Evolutionary conservation across 2,329 filamentous ascomycete species (phyloP).

Genomic region (Clarireedia hainanense): DNA sequence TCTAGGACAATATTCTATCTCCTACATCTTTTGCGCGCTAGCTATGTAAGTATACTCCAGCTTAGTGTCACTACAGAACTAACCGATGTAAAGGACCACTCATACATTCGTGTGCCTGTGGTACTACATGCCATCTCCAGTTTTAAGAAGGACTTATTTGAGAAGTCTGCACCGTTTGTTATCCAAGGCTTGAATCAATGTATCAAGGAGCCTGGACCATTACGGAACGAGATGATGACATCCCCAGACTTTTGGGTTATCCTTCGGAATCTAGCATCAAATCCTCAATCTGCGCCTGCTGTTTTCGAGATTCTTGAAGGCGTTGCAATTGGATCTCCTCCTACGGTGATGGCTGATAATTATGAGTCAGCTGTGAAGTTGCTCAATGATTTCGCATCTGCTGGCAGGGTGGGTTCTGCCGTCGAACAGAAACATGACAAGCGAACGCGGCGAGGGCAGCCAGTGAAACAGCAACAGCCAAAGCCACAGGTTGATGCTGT

Average conservation of each 20-base stretch:
- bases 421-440: conserved; percentile 62
- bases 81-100: conserved; percentile 56
- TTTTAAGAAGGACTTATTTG: conserved; percentile 69
- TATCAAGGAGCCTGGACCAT: conserved; percentile 65
- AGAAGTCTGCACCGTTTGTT: conserved; percentile 67
- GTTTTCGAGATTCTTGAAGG: conserved; percentile 85
- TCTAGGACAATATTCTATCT: conserved; percentile 83
- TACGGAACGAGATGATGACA: conserved; percentile 88
- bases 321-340: conserved; percentile 61
- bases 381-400: conserved; percentile 82
- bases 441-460: conserved; percentile 32
- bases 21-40: conserved; percentile 69
- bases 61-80: conserved; percentile 14
- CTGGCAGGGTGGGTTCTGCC: conserved; percentile 63
- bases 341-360: conserved; percentile 88
- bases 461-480: conserved; percentile 36
- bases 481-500: conserved; percentile 47
- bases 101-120: conserved; percentile 86
- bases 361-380: conserved; percentile 82
- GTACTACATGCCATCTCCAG: conserved; percentile 86
- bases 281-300: conserved; percentile 61
- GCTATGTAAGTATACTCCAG: conserved; percentile 58
- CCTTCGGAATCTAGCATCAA: conserved; percentile 63
- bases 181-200: conserved; percentile 74
- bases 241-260: conserved; percentile 98